A percentile compares a stretch with the other conserved stretches of the same genome.
Conservation (phyloP, 2,329 filamentous ascomycete species). For the Aspergillus spinulosporus region DNA sequence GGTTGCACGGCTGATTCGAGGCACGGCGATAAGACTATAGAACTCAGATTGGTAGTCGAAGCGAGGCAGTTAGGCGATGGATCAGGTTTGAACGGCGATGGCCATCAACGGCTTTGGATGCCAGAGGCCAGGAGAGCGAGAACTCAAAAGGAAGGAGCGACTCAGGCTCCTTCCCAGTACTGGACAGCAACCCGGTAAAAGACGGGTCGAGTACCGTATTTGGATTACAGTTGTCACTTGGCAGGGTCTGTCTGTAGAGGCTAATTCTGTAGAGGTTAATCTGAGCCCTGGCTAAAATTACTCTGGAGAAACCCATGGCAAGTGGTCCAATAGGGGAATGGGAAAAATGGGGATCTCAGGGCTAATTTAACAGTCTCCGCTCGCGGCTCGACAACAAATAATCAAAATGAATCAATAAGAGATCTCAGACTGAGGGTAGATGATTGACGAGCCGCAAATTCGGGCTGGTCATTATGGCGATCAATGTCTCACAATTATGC, state of each 20-base stretch:
- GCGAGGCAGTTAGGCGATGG: background rate
- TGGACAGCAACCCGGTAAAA: too few relatives aligned
- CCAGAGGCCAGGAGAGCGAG: too few relatives aligned
- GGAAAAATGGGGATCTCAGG: background rate
- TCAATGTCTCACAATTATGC: conserved; percentile 5
- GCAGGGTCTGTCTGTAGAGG: background rate
- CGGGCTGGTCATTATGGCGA: background rate
- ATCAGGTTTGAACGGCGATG: background rate
- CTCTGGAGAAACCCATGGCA: conserved; percentile 2
- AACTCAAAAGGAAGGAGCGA: too few relatives aligned
- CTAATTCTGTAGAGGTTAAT: background rate
- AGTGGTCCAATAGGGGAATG: background rate
- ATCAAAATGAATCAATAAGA: too few relatives aligned
- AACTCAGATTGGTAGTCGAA: background rate
- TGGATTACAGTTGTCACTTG: background rate
- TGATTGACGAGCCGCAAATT: background rate
- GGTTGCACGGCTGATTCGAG: background rate
- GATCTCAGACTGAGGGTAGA: too few relatives aligned
- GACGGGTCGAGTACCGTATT: too few relatives aligned
- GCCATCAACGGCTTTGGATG: too few relatives aligned
- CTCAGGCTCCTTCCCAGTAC: too few relatives aligned
- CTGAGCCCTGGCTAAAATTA: background rate
- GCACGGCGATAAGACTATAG: background rate
- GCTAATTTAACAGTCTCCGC: background rate
- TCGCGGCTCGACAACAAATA: background rate